Percentiles rank a stretch among this genome's conserved stretches.
phyloP scores from a whole-genome alignment of 495 filamentous ascomycete species.

The Penicillium dipodomyicola region DNA sequence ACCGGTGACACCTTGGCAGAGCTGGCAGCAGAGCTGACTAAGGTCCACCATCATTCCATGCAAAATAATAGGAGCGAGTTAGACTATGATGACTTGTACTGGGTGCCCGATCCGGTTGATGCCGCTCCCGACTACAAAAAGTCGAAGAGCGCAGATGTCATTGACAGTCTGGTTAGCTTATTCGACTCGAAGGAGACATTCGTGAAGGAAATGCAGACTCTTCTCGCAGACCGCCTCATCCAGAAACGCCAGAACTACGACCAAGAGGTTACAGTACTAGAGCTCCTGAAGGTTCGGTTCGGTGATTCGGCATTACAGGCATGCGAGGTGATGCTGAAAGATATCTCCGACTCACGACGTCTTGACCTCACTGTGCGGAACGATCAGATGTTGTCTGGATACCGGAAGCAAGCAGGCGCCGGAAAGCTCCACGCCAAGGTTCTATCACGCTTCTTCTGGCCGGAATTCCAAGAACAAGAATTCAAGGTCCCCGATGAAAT shows the following conservation, averaged over 20 bases:
- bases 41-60: conserved; percentile 52
- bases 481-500: conserved; percentile 71
- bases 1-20: conserved; percentile 62
- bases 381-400: conserved; percentile 22
- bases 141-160: conserved; percentile 86
- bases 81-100: conserved; percentile 86
- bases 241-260: conserved; percentile 66
- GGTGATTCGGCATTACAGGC: conserved; percentile 81
- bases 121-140: conserved; percentile 88
- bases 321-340: conserved; percentile 95
- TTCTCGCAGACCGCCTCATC: conserved; percentile 79
- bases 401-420: conserved; percentile 26
- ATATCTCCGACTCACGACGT: conserved; percentile 81
- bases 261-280: conserved; percentile 76
- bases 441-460: conserved; percentile 93
- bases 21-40: conserved; percentile 69
- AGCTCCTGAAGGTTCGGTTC: conserved; percentile 84
- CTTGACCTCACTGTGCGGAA: conserved; percentile 64
- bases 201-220: conserved; percentile 85
- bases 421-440: conserved; percentile 75
- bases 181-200: conserved; percentile 86
- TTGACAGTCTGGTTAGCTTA: conserved; percentile 81
- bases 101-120: conserved; percentile 89
- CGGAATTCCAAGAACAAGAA: conserved; percentile 69
- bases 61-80: conserved; percentile 62